Conservation (phyloP, 306 rosid species). For the Cicer cuneatum region DNA sequence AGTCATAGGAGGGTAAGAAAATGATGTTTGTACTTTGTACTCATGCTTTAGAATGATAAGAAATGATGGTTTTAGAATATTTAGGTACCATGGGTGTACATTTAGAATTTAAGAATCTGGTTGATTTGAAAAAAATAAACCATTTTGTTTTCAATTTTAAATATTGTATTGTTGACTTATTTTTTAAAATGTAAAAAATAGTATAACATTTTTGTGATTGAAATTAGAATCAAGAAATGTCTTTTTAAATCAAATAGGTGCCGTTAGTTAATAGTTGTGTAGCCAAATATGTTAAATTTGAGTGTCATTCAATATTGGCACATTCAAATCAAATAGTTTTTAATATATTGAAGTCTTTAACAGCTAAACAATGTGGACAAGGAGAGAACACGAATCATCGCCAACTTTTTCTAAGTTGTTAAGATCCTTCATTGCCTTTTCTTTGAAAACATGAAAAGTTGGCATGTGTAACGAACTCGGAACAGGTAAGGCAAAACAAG, state of each 20-base stretch:
- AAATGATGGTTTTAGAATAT: not conserved
- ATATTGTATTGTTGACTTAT: not conserved
- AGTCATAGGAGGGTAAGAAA: not conserved
- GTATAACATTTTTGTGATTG: not conserved
- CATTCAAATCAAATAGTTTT: not conserved
- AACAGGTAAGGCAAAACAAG: too few relatives aligned
- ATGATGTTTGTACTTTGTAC: conserved; percentile 12
- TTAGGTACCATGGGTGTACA: conserved; percentile 9
- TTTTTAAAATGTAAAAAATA: too few relatives aligned
- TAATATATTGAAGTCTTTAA: not conserved
- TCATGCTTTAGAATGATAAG: not conserved
- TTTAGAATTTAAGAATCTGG: not conserved
- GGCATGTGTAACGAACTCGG: too few relatives aligned
- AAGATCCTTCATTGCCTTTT: too few relatives aligned
- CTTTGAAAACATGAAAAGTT: too few relatives aligned
- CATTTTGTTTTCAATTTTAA: not conserved
- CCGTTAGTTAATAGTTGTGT: not conserved
- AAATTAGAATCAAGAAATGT: not conserved
- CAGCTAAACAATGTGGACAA: not conserved
- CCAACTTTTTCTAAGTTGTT: not conserved
- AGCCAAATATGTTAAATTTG: not conserved
- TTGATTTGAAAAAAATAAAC: not conserved
- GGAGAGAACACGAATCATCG: not conserved
- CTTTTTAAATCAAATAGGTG: not conserved
- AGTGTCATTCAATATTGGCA: not conserved